Conservation (phyloP, 1,284 basidiomycete species). For the Trametes pubescens region DNA sequence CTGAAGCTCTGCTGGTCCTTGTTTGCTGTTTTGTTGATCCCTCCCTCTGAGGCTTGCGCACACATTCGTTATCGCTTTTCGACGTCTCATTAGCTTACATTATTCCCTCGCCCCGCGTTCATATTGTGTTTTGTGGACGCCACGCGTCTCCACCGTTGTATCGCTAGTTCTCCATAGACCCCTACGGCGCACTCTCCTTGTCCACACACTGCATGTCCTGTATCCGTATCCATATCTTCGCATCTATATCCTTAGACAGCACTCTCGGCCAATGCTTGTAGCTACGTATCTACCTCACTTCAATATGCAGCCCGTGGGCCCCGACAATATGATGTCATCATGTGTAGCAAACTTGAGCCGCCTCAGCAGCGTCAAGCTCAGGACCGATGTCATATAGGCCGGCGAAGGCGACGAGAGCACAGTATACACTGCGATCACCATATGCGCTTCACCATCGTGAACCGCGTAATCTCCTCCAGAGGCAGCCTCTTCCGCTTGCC, state of each 20-base stretch:
- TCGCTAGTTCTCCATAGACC: slow-evolving; percentile 6
- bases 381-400: no score
- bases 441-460: slow-evolving; percentile 94
- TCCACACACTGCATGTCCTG: background rate
- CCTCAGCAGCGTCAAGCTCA: background rate
- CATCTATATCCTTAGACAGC: background rate
- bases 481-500: slow-evolving; percentile 69
- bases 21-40: background rate
- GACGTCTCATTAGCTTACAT: background rate
- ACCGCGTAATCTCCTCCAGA: slow-evolving; percentile 88
- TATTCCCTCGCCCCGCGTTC: background rate
- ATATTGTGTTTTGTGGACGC: slow-evolving; percentile 1
- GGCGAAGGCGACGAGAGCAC: background rate
- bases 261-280: no score
- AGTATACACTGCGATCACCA: slow-evolving; percentile 60
- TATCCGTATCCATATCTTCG: background rate
- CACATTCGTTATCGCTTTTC: slow-evolving; percentile 8
- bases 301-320: no score
- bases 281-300: no score
- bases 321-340: no score
- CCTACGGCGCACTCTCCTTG: slow-evolving; percentile 17
- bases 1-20: background rate
- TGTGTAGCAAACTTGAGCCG: no score
- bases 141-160: slow-evolving; percentile 11
- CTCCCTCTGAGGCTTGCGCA: background rate